phyloP scores from a whole-genome alignment of 352 stramenopile species.

The Pythium aquatile region DNA sequence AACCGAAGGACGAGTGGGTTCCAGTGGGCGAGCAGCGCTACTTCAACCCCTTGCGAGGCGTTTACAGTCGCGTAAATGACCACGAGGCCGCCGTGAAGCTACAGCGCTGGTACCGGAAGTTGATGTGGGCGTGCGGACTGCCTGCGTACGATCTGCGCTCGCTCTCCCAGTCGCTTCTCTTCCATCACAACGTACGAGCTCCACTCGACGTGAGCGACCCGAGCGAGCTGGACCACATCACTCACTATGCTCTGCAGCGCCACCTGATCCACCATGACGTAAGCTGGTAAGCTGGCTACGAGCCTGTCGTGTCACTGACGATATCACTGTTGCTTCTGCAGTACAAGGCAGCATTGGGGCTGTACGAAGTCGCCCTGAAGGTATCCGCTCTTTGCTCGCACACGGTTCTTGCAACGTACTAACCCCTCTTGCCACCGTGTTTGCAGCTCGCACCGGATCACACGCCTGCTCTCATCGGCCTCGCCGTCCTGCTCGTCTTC shows the following conservation, averaged over 20 bases:
- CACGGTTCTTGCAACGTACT: not conserved
- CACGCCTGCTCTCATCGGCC: constrained; percentile 37
- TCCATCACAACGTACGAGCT: constrained; percentile 28
- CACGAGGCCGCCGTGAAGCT: constrained; percentile 30
- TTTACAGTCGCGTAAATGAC: constrained; percentile 43
- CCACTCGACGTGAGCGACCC: constrained; percentile 12
- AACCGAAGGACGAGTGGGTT: constrained; percentile 50
- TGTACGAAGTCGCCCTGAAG: constrained; percentile 57
- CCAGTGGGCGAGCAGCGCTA: constrained; percentile 16
- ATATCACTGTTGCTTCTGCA: constrained; percentile 12
- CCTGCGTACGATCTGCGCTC: constrained; percentile 40
- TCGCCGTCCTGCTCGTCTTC: constrained; percentile 53
- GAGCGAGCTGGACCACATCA: constrained; percentile 32
- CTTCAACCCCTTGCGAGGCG: constrained; percentile 46
- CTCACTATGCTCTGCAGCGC: constrained; percentile 42
- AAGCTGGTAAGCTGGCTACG: constrained; percentile 1
- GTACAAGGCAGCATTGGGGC: constrained; percentile 46
- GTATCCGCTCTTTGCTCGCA: constrained; percentile 20
- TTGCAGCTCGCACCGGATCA: constrained; percentile 37
- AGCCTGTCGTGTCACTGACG: not conserved
- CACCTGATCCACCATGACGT: constrained; percentile 57
- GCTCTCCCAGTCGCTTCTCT: constrained; percentile 37
- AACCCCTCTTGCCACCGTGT: not conserved
- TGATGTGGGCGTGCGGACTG: constrained; percentile 49
- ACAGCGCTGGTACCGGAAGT: constrained; percentile 54